A percentile compares a stretch with the other conserved stretches of the same genome.
These are phyloP conservation scores for Blumeria hordei DNA, from an alignment of 2,329 filamentous ascomycete genomes.

Conservation along the genomic window DNA sequence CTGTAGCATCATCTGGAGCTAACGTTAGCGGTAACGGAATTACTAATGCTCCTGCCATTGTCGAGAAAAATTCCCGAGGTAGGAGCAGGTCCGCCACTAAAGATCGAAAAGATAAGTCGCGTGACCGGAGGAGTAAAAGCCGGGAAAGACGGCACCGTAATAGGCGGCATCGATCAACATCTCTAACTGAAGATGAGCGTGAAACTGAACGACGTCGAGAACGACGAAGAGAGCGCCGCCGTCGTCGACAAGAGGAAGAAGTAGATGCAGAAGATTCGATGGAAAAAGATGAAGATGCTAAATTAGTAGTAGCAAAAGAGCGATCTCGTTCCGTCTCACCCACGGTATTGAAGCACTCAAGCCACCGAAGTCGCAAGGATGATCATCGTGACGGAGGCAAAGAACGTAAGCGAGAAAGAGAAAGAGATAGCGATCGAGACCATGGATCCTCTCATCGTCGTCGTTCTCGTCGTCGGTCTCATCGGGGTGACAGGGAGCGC, in stretches of 20 bases:
- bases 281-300: conserved; percentile 7
- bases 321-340: conserved; percentile 42
- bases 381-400: conserved; percentile 20
- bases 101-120: conserved; percentile 14
- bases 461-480: conserved; percentile 25
- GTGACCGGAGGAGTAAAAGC: conserved; percentile 10
- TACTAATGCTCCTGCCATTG: conserved; percentile 8
- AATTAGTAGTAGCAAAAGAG: conserved; percentile 22
- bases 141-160: conserved; percentile 11
- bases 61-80: conserved; percentile 8
- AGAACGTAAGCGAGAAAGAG: conserved; percentile 29
- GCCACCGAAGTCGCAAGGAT: conserved; percentile 36
- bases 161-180: conserved; percentile 13
- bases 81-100: conserved; percentile 10
- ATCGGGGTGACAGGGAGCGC: conserved; percentile 19
- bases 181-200: conserved; percentile 13
- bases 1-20: conserved; percentile 11
- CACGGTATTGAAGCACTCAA: conserved; percentile 29
- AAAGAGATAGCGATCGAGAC: conserved; percentile 22
- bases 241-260: conserved; percentile 11
- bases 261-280: conserved; percentile 6
- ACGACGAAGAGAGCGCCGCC: conserved; percentile 11
- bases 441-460: conserved; percentile 17
- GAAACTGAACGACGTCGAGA: conserved; percentile 14
- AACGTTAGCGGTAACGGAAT: conserved; percentile 9